Evolutionary conservation across 2,329 filamentous ascomycete genomes (phyloP).

Genomic region (Diaporthe vaccinii): DNA sequence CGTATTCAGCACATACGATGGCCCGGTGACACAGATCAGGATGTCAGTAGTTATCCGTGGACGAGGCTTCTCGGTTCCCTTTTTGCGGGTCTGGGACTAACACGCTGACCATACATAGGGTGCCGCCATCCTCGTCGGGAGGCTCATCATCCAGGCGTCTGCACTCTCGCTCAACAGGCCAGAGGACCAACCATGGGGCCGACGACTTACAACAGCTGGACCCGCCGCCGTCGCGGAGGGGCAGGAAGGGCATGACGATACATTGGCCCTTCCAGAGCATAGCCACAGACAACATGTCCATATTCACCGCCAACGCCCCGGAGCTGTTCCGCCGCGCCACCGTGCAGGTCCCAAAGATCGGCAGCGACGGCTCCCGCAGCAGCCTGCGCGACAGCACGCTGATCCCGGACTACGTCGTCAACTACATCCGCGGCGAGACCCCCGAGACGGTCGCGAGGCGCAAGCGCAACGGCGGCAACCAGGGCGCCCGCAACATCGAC

Average conservation of each 20-base stretch:
- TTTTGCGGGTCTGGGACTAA: not conserved
- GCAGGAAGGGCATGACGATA: conserved; percentile 43
- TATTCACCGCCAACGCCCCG: conserved; percentile 38
- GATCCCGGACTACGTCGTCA: conserved; percentile 68
- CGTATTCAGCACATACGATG: conserved; percentile 28
- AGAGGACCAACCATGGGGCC: conserved; percentile 3
- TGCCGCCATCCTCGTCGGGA: conserved; percentile 10
- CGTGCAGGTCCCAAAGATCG: conserved; percentile 23
- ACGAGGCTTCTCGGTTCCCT: too few species aligned
- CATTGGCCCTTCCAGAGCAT: conserved; percentile 55
- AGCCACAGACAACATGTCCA: conserved; percentile 45
- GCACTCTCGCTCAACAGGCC: conserved; percentile 23
- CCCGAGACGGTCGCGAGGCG: conserved; percentile 64
- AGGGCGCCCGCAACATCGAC: conserved; percentile 50
- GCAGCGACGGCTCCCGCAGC: conserved; percentile 40
- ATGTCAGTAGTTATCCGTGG: conserved; percentile 21
- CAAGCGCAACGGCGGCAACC: conserved; percentile 53
- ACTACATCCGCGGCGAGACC: conserved; percentile 68
- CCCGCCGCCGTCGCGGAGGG: conserved; percentile 38
- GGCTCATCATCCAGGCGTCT: conserved; percentile 23
- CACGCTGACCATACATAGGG: conserved; percentile 20
- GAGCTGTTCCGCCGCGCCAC: conserved; percentile 35
- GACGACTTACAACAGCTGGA: conserved; percentile 17
- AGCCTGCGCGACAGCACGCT: conserved; percentile 55
- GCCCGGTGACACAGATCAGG: conserved; percentile 28